These are phyloP conservation scores for Fonsecaea pugnacius DNA, from an alignment of 2,329 filamentous ascomycete genomes.

Conservation along the genomic window DNA sequence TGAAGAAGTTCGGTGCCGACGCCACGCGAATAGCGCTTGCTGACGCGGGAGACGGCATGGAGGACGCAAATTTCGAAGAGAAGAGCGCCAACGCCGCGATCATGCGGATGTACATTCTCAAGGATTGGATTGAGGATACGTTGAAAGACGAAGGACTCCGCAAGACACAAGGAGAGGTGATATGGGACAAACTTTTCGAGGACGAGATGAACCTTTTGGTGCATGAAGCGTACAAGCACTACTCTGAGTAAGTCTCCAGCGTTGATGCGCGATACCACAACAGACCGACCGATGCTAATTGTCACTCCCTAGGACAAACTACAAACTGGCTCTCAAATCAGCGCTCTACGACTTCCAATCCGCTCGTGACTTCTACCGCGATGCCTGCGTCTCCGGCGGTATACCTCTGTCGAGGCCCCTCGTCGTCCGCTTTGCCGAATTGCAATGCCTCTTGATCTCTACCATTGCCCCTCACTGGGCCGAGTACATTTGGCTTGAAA, in stretches of 20 bases:
- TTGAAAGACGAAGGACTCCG: constrained; percentile 75
- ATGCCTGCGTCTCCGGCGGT: constrained; percentile 74
- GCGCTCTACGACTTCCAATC: constrained; percentile 89
- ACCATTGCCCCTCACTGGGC: constrained; percentile 92
- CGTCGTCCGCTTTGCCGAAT: constrained; percentile 77
- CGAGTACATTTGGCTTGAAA: constrained; percentile 91
- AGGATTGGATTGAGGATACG: constrained; percentile 91
- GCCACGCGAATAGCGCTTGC: constrained; percentile 88
- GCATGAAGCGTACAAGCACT: constrained; percentile 77
- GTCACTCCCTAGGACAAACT: constrained; percentile 63
- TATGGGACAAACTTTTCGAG: constrained; percentile 87
- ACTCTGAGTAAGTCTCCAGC: constrained; percentile 62
- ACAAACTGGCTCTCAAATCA: constrained; percentile 83
- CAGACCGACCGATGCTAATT: constrained; percentile 13
- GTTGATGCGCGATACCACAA: too few relatives aligned
- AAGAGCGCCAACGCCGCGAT: constrained; percentile 90
- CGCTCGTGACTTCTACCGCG: constrained; percentile 88
- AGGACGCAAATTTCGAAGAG: constrained; percentile 97
- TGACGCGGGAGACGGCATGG: constrained; percentile 90
- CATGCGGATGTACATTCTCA: constrained; percentile 77
- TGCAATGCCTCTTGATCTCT: constrained; percentile 80
- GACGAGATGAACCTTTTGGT: constrained; percentile 90
- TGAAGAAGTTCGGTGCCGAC: constrained; percentile 92
- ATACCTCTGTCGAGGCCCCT: constrained; percentile 86
- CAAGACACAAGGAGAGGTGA: constrained; percentile 65